Evolutionary conservation across 2,329 filamentous ascomycete species (phyloP), one percentile per base, ranked within the genome.

Genomic region (Pestalotiopsis sp.): DNA sequence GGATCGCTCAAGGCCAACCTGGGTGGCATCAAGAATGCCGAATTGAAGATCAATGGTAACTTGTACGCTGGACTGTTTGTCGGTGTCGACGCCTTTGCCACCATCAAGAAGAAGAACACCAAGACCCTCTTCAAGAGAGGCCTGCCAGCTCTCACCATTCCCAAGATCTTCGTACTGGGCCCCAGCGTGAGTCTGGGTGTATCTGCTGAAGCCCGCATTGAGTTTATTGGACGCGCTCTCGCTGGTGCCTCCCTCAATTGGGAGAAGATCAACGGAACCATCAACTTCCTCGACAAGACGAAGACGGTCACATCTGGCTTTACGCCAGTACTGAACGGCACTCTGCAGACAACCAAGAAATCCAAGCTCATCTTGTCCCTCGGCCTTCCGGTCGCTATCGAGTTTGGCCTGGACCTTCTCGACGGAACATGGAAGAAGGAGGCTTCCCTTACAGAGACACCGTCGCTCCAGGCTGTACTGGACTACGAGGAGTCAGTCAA

Each of bases 71-170:
- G 59, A 9, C 27, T 62, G 12, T 62, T 62, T 20, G 27, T 62
- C 11, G 59, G 59, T 41, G 31, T 62, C 27, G 59, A 62, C 23
- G 36, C 59, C 4, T 39, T 62, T 36, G 59, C 59, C 1, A 62
- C 59, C 36, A 62, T 62, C 36, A 62, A 62, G 59, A 62, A 41
- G 59, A 38, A 62, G 59, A 38, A 62, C 36, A 62, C 31, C 27
- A 38, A 41, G 36, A 38, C 27, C 0, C 14, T 62, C 9, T 36
- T 39, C n/a, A 62, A 38, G 59, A 25, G 36, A 38, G 59, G 59
- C 12, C 59, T 62, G 2, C 59, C 59, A 6, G n/a, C 27, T 1
- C 27, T 62, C 14, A 17, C 59, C 1, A 62, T 62, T 13, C 59
- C 59, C 7, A 62, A 62, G 36, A 23, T 62, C 36, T 62, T 62